A percentile compares a stretch with the other conserved stretches of the same genome.
Evolutionary conservation across 495 filamentous ascomycete species (phyloP).

Genomic region (Podospora anserina): DNA sequence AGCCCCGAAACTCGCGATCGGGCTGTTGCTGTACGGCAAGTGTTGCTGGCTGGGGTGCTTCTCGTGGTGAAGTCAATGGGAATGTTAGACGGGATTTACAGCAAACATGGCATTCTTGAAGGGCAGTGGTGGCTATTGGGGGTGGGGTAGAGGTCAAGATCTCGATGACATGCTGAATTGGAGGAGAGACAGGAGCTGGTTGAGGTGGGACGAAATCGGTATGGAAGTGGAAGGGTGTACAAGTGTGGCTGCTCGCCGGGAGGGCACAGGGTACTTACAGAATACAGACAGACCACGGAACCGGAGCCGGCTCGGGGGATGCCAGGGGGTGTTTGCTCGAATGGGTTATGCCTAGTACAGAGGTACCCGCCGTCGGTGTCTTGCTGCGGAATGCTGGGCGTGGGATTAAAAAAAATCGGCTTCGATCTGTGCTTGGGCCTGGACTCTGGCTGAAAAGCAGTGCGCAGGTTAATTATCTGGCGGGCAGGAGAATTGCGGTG

Average conservation of each 20-base stretch:
- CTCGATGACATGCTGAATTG: constrained; percentile 36
- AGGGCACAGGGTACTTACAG: neutral
- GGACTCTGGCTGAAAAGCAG: neutral
- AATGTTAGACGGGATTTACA: constrained; percentile 26
- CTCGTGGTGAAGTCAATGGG: constrained; percentile 28
- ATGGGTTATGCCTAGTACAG: constrained; percentile 5
- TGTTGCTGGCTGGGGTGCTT: neutral
- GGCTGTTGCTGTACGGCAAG: neutral
- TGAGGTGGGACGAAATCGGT: constrained; percentile 31
- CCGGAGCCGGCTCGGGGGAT: neutral
- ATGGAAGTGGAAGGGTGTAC: constrained; percentile 17
- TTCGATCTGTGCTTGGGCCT: neutral
- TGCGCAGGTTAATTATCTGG: neutral
- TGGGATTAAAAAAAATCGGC: neutral
- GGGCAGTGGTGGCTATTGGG: constrained; percentile 21
- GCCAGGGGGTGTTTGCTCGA: neutral
- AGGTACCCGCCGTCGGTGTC: constrained; percentile 9
- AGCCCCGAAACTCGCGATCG: neutral
- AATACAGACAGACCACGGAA: neutral
- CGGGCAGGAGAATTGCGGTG: neutral
- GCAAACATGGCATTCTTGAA: constrained; percentile 33
- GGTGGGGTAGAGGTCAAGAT: constrained; percentile 32
- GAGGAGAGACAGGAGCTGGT: constrained; percentile 19
- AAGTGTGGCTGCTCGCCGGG: constrained; percentile 2
- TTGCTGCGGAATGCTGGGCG: constrained; percentile 10